phyloP scores from a whole-genome alignment of 129 eudicot genomes.

The Chrysanthemum seticuspe region DNA sequence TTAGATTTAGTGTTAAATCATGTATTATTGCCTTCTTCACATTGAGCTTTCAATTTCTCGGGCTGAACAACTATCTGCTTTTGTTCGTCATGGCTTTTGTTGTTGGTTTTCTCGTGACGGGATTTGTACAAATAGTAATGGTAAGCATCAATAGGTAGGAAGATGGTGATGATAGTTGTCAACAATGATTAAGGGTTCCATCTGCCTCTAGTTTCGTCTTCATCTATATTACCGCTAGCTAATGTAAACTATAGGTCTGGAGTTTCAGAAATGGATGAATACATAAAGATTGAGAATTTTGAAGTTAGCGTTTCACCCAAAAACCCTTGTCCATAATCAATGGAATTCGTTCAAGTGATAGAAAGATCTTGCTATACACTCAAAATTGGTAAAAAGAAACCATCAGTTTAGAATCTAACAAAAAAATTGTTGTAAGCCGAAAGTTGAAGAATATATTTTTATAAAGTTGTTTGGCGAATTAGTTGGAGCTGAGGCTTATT shows the following conservation, averaged over 20 bases:
- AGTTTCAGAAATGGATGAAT: not conserved
- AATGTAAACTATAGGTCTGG: not conserved
- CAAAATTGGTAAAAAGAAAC: not conserved
- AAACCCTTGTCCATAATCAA: not conserved
- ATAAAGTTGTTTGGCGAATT: too few relatives aligned
- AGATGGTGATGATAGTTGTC: not conserved
- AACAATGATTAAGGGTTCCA: not conserved
- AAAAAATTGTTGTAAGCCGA: not conserved
- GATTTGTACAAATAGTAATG: not conserved
- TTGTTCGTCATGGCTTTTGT: conserved; percentile 23
- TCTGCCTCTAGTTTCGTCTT: not conserved
- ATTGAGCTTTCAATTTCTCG: conserved; percentile 67
- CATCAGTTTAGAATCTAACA: not conserved
- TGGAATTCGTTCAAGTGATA: not conserved
- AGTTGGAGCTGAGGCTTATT: too few relatives aligned
- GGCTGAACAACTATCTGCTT: conserved; percentile 58
- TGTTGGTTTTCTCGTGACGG: not conserved
- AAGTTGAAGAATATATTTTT: too few relatives aligned
- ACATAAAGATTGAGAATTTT: not conserved
- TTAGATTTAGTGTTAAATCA: conserved; percentile 25
- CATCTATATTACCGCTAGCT: not conserved
- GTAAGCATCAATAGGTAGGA: not conserved
- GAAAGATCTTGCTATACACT: not conserved
- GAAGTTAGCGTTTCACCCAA: not conserved
- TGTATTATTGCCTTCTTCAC: conserved; percentile 42